phyloP scores from a whole-genome alignment of 257 asterid genomes.

The Capsicum baccatum region DNA sequence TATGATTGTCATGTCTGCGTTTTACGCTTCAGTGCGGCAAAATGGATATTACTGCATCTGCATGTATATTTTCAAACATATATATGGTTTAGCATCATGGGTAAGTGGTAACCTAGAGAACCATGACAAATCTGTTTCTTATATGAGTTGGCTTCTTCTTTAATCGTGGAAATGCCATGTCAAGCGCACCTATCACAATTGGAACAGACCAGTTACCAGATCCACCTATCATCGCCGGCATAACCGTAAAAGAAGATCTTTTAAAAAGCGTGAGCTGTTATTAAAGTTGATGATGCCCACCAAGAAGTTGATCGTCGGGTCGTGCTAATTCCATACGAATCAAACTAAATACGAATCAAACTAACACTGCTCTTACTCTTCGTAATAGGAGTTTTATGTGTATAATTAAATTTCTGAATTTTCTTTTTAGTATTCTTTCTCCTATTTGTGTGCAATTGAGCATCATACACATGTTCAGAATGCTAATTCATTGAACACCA shows the following conservation, averaged over 20 bases:
- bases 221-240: no score
- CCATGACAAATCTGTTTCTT: background rate
- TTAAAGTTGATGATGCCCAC: no score
- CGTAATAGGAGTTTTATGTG: background rate
- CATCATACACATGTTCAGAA: background rate
- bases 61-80: background rate
- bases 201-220: no score
- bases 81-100: background rate
- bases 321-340: no score
- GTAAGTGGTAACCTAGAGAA: background rate
- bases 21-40: background rate
- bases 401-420: background rate
- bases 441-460: constrained; percentile 3
- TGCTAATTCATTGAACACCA: constrained; percentile 16
- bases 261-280: no score
- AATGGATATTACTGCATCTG: background rate
- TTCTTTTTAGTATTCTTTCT: background rate
- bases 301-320: no score
- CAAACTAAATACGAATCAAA: background rate
- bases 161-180: no score
- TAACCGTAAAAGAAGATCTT: no score
- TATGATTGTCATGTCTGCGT: background rate
- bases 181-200: no score
- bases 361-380: background rate
- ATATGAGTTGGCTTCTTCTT: background rate